Evolutionary conservation across 257 asterid genomes (phyloP), one percentile per base, ranked within the genome.

Genomic region (Gentiana straminea): DNA sequence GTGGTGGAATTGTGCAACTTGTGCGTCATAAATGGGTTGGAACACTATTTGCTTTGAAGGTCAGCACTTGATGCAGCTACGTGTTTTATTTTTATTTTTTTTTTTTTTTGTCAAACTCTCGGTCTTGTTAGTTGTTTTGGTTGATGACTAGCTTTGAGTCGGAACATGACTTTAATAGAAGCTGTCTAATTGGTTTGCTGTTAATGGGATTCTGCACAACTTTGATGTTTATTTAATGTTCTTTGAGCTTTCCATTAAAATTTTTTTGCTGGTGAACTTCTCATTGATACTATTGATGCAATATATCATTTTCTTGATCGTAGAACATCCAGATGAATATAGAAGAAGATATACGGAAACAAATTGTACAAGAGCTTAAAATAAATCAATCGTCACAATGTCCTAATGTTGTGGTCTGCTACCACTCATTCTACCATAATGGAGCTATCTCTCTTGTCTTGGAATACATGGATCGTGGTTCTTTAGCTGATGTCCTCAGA

Each of bases 401-500:
- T 70, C 76, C 95, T 13, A 79, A 85, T 61, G 83, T 86, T 64
- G 99, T 92, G 13, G 93, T 86, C 62, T 92, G 99, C 81, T 82
- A 92, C 74, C 95, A 86, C 71, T 92, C 99, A 35, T 92, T 88
- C 81, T 92, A 92, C 81, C 95, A 92, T 80, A 88, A 92, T 57
- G 99, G 99, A 63, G 97, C 94, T 58, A 88, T 92, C 57, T 88
- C 95, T 63, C 79, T 92, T 62, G 95, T 88, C 67, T 69, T 92
- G 41, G 99, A 92, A 64, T 92, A 85, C 85, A 92, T 92, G 99
- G 99, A 92, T 72, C 97, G 99, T 65, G 99, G 99, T 47, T 88
- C 97, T 48, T 79, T 79, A 58, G 76, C 59, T 49, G 76, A 74
- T 51, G 64, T 72, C 59, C 58, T 77, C 43, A 64, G 73, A 70